Evolutionary conservation across 768 basidiomycete species (phyloP), one percentile per base, ranked within the genome.

Genomic region (Xerocomus brunneocitrinus): DNA sequence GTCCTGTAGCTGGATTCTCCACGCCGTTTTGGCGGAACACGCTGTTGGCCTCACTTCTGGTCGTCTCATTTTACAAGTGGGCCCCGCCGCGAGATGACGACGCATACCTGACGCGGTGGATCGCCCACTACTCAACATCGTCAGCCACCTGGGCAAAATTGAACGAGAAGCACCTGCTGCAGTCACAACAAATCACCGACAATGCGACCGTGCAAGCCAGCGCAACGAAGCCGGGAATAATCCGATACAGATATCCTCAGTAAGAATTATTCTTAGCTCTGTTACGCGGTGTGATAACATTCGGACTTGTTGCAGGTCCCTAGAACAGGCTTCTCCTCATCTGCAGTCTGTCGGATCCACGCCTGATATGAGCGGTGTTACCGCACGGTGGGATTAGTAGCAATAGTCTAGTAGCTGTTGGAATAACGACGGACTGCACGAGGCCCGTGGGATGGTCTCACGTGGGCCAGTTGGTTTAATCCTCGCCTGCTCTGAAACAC

Each of bases 161-260:
- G 59, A 85, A 83, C 58, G 76, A 78, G 55, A 77, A 79, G 58
- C 83, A 89, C 65, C 74, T 67, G 69, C 72, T 53, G 66, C 75
- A 54, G 67, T 79, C 56, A 61, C 67, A 51, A 73, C 80, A 56
- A 70, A 78, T 50, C 36, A 58, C 64, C 14, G 71, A 76, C 9
- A 70, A 64, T 42, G 58, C 76, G 49, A 60, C 82, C 9, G 62
- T 82, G 35, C 59, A 75, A 62, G 58, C 70, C 69, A 63, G 74
- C 71, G 60, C 74, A 66, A 68, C 75, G 68, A 62, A 77, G 72
- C 60, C 76, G 47, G 56, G 55, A 14, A 76, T 86, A 36, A 81
- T 83, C 65, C 78, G 86, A 38, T 84, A 80, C 65, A 77, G 85
- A 59, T 87, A 83, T 66, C 84, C 88, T 49, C 84, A 87, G 89